These are phyloP conservation scores for Aspergillus calidoustus DNA, from an alignment of 2,329 filamentous ascomycete genomes.

Conservation along the genomic window DNA sequence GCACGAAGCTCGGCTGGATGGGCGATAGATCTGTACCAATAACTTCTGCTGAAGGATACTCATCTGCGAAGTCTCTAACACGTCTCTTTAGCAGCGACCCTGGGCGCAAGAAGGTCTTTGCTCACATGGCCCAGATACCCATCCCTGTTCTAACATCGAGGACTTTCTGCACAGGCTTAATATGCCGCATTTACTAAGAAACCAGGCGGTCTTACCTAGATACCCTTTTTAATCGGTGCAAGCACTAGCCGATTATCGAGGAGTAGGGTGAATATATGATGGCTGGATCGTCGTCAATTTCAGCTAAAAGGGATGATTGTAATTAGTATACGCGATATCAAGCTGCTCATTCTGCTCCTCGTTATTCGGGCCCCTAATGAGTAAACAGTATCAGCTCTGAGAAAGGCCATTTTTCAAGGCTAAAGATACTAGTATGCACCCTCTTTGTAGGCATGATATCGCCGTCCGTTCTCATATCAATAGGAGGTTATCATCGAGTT, in stretches of 20 bases:
- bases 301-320: not conserved
- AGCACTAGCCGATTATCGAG: constrained; percentile 28
- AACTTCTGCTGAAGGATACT: constrained; percentile 59
- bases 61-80: constrained; percentile 34
- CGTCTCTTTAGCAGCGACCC: not conserved
- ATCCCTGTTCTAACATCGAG: constrained; percentile 32
- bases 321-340: constrained; percentile 28
- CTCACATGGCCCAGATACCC: constrained; percentile 29
- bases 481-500: constrained; percentile 30
- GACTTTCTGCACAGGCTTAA: constrained; percentile 21
- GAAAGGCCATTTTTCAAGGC: not conserved
- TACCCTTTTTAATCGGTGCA: constrained; percentile 23
- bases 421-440: constrained; percentile 31
- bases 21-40: constrained; percentile 67
- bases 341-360: constrained; percentile 30
- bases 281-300: constrained; percentile 17
- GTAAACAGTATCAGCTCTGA: constrained; percentile 3
- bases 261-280: constrained; percentile 33
- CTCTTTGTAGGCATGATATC: constrained; percentile 39
- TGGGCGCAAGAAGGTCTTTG: not conserved
- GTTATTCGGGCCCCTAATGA: constrained; percentile 29
- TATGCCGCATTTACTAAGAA: not conserved
- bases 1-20: constrained; percentile 65
- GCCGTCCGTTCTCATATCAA: constrained; percentile 36
- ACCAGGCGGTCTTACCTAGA: constrained; percentile 18